Evolutionary conservation across 768 basidiomycete species (phyloP), one percentile per base, ranked within the genome.

Genomic region (Kwoniella botswanensis): DNA sequence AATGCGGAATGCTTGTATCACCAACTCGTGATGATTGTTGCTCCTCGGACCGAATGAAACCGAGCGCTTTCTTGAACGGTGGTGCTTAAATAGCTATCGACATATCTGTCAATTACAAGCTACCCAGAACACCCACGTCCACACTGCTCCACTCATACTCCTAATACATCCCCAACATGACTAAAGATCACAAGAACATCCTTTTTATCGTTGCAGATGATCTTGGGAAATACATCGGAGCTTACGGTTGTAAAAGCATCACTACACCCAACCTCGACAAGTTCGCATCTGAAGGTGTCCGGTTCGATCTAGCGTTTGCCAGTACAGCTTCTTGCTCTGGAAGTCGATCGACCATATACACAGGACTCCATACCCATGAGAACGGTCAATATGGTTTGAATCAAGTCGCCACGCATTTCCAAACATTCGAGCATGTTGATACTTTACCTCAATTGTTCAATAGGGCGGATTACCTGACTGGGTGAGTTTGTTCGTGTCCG

Each of bases 371-470:
- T 52, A 75, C 74, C 2, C 74, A 75, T 41, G 74, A 72, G 67
- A 75, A 75, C 57, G 74, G 74, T 41, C 74, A 72, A 55, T 75
- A 75, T 56, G 74, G 74, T 6, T 55, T 75, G 22, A 62, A 65
- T 22, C 29, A 52, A 29, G 66, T 41, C 43, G 26, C 22, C 6
- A 57, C 70, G 5, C 73, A 74, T 56, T 74, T 74, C 29, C 70
- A 71, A 71, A 71, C 59, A 11, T 71, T 68, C 35, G 53, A 52
- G 11, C 73, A 74, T 35, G 57, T 74, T 53, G 73, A 74, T 13
- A 44, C 70, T 1, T 58, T 62, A 12, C 73, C 73, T 10, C 22
- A 35, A 12, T 55, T 74, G 17, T 71, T 74, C 67, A 71, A 74
- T 29, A 10, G 64, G 18, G 70, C 66, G 7, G 73, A 70, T 2